These are phyloP conservation scores for Protomyces arabidopsidicola DNA, from an alignment of 1,139 yeast species.

Conservation along the genomic window DNA sequence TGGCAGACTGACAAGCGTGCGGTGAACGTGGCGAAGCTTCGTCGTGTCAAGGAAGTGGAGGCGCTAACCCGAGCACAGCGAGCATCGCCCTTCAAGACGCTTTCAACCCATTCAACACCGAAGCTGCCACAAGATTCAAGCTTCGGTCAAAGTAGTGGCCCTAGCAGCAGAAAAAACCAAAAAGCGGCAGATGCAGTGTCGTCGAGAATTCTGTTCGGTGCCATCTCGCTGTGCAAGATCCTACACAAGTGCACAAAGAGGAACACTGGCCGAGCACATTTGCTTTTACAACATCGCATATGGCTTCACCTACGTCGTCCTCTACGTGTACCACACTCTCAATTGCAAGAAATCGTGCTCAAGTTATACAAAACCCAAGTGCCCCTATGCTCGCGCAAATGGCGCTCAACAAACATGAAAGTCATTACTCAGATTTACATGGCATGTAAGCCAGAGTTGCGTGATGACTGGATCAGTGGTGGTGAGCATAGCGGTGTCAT, in stretches of 20 bases:
- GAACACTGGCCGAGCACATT: slow-evolving; percentile 44
- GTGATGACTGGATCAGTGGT: slow-evolving; percentile 70
- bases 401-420: slow-evolving; percentile 94
- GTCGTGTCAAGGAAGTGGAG: not conserved
- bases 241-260: slow-evolving; percentile 40
- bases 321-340: slow-evolving; percentile 51
- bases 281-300: slow-evolving; percentile 44
- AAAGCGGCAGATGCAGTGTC: slow-evolving; percentile 30
- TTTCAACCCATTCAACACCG: not conserved
- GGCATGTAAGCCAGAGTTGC: slow-evolving; percentile 62
- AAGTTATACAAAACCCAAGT: slow-evolving; percentile 71
- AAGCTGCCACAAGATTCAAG: not conserved
- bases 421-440: slow-evolving; percentile 80
- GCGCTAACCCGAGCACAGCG: not conserved
- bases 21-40: not conserved
- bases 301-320: slow-evolving; percentile 43
- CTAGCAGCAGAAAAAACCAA: not conserved
- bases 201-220: slow-evolving; percentile 38
- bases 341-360: slow-evolving; percentile 65
- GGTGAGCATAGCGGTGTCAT: slow-evolving; percentile 58
- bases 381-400: slow-evolving; percentile 88
- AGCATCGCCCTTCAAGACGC: not conserved
- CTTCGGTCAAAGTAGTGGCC: not conserved
- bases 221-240: slow-evolving; percentile 40
- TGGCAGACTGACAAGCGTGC: not conserved